Base-by-base conservation (phyloP, 768 basidiomycete genomes). In the Fomitopsis serialis region DNA sequence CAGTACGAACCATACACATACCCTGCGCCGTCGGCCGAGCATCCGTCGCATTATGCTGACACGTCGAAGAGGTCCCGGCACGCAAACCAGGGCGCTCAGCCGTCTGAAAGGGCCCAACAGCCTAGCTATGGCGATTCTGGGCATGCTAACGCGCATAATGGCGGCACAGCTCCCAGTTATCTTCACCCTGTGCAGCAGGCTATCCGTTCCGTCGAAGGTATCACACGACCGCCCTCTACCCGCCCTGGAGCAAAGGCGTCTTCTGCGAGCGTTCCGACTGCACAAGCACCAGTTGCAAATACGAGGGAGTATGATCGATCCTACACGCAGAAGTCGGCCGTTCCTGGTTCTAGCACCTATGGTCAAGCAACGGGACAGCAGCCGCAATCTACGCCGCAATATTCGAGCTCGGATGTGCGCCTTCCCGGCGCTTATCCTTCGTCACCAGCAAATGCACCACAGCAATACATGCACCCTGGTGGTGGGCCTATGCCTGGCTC, bases 161-260 rank as follows among this genome's bases (percentile, higher is more conserved):
- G 25, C 6, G n/a, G 37, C 13, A 24, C 37, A 2, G 9, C 42
- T 19, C 4, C 42, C 5, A n/a, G 42, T 3, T 45, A 25, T 19
- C 19, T 52, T 7, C 51, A 52, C 45, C 51, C 51, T 23, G 51
- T 52, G 11, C 58, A 45, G 36, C 53, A 60, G 10, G 35, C 48
- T 21, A 46, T 48, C n/a, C 52, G 46, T 1, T 53, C 45, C 3
- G 35, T 53, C 2, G 52, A 53, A 32, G 52, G 45, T 10, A 46
- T 48, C 15, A 7, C 32, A 21, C 52, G 52, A 12, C 52, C 52
- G n/a, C 43, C 52, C 2, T 53, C 52, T 32, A 42, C 48, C n/a
- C 48, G 25, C 21, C 48, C 32, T 4, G 11, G 23, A 21, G 22
- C 27, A 3, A 52, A 40, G 9, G 15, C 29, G 9, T 19, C 42